Percentiles rank a stretch among this genome's conserved stretches.
Conservation (phyloP, 768 basidiomycete genomes). For the Lactarius pseudohatsudake region DNA sequence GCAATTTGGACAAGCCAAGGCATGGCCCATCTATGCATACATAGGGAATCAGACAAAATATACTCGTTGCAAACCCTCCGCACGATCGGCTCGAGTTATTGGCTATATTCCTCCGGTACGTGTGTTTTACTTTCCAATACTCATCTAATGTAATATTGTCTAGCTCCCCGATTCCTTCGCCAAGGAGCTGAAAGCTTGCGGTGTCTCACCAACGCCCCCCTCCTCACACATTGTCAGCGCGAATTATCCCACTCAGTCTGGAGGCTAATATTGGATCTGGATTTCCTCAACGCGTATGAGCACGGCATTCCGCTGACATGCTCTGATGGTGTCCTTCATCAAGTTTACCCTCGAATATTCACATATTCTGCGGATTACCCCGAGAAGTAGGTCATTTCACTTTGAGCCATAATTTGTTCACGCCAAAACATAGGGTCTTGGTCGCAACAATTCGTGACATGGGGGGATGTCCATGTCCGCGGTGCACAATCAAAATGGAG, state of each 20-base stretch:
- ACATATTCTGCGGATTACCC: constrained; percentile 33
- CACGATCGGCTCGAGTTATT: constrained; percentile 28
- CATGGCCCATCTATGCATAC: constrained; percentile 33
- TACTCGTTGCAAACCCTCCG: constrained; percentile 2
- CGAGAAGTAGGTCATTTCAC: constrained; percentile 31
- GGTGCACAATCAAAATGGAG: no score
- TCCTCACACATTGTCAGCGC: constrained; percentile 30
- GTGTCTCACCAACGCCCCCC: not conserved
- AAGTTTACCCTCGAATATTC: constrained; percentile 32
- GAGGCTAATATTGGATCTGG: constrained; percentile 26
- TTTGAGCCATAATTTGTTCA: not conserved
- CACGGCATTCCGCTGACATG: constrained; percentile 32
- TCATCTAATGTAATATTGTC: no score
- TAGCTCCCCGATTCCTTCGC: constrained; percentile 27
- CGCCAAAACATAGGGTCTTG: not conserved
- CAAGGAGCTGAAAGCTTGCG: constrained; percentile 15
- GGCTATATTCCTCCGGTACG: constrained; percentile 29
- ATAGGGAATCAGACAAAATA: constrained; percentile 33
- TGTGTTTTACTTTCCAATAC: no score
- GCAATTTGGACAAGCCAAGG: constrained; percentile 29
- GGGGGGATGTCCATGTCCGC: no score
- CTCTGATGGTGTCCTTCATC: constrained; percentile 29
- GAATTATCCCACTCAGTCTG: constrained; percentile 32
- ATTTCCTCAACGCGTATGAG: constrained; percentile 31
- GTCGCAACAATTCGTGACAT: not conserved